Evolutionary conservation across 2,329 filamentous ascomycete genomes (phyloP).

Genomic region (Akanthomyces uredinophilus): DNA sequence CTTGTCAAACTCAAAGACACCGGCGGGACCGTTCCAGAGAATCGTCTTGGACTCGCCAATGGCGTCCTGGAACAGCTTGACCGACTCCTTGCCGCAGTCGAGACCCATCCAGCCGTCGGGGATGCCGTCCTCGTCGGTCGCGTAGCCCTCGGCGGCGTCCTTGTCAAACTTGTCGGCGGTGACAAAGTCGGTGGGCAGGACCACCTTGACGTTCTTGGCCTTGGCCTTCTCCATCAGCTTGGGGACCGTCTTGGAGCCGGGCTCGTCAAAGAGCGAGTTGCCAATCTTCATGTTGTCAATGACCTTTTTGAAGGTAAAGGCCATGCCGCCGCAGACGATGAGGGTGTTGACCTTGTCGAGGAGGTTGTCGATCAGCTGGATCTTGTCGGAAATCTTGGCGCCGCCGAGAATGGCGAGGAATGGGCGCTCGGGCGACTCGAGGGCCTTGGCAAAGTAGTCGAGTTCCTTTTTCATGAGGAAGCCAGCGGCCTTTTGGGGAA

Average conservation of each 20-base stretch:
- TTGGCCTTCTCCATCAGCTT: slow-evolving; percentile 91
- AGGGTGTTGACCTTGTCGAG: slow-evolving; percentile 96
- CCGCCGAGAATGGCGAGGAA: slow-evolving; percentile 98
- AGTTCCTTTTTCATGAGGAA: slow-evolving; percentile 99
- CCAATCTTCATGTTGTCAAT: slow-evolving; percentile 86
- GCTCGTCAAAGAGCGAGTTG: slow-evolving; percentile 87
- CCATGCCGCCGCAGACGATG: slow-evolving; percentile 96
- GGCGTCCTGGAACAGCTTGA: slow-evolving; percentile 81
- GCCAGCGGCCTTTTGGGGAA: slow-evolving; percentile 93
- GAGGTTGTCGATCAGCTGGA: slow-evolving; percentile 98
- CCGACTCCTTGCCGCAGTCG: slow-evolving; percentile 84
- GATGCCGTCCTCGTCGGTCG: slow-evolving; percentile 83
- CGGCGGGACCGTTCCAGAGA: slow-evolving; percentile 96
- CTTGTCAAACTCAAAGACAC: slow-evolving; percentile 95
- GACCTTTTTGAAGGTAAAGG: slow-evolving; percentile 99
- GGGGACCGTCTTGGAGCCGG: slow-evolving; percentile 84
- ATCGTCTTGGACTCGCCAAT: slow-evolving; percentile 91
- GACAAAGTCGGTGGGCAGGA: slow-evolving; percentile 91
- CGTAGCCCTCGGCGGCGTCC: slow-evolving; percentile 74
- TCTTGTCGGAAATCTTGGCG: slow-evolving; percentile 99
- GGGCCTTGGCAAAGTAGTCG: slow-evolving; percentile 96
- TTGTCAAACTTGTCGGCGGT: slow-evolving; percentile 92
- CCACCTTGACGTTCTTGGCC: slow-evolving; percentile 91
- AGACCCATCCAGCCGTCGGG: slow-evolving; percentile 98
- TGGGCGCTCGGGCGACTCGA: slow-evolving; percentile 86